Percentiles rank a stretch among this genome's conserved stretches.
Evolutionary conservation across 768 basidiomycete genomes (phyloP).

Genomic region (Naganishia vaughanmartiniae): DNA sequence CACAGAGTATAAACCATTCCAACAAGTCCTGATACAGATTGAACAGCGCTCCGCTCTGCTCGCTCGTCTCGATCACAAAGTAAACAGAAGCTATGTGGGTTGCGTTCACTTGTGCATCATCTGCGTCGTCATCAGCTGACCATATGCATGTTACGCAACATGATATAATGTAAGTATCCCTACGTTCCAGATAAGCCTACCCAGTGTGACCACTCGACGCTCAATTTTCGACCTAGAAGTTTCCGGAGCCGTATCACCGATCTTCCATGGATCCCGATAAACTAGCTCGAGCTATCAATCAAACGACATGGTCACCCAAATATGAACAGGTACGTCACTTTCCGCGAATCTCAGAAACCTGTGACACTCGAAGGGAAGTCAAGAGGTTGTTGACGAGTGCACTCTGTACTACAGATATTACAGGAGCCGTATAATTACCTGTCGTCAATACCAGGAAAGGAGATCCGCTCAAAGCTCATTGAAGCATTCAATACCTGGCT

Average conservation of each 20-base stretch:
- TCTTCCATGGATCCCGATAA: conserved; percentile 14
- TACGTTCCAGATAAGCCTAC: no score
- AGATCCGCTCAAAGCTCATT: conserved; percentile 80
- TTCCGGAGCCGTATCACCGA: not conserved
- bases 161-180: not conserved
- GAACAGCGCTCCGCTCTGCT: not conserved
- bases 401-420: conserved; percentile 49
- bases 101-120: not conserved
- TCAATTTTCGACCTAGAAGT: not conserved
- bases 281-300: conserved; percentile 23
- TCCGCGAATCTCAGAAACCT: no score
- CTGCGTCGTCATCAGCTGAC: not conserved
- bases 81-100: not conserved
- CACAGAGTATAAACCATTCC: no score
- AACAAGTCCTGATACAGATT: no score
- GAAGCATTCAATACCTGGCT: conserved; percentile 94
- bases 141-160: not conserved
- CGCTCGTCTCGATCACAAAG: not conserved
- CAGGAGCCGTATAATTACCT: conserved; percentile 87
- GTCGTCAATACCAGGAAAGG: conserved; percentile 82
- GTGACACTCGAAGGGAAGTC: no score
- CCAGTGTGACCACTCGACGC: no score
- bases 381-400: no score
- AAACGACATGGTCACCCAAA: conserved; percentile 21
- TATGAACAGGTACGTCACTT: conserved; percentile 18